These are phyloP conservation scores for Striga asiatica DNA, from an alignment of 257 asterid species.

Conservation along the genomic window DNA sequence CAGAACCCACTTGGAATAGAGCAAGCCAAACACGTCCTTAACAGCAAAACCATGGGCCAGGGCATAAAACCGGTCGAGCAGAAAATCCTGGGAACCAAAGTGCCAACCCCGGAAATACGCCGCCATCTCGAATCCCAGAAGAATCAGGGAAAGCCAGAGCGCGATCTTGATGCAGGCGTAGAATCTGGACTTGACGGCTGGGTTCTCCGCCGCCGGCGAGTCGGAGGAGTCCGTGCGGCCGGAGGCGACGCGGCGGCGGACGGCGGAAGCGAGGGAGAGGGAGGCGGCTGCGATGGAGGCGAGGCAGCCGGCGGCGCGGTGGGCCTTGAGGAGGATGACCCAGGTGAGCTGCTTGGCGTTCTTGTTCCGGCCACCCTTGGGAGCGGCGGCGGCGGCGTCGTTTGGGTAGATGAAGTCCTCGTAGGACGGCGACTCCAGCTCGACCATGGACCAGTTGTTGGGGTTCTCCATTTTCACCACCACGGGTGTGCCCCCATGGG, in stretches of 20 bases:
- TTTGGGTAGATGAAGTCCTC: too few species aligned
- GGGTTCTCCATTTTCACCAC: conserved; percentile 63
- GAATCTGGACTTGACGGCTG: too few species aligned
- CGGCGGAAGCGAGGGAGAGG: conserved; percentile 34
- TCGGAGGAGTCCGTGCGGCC: conserved; percentile 52
- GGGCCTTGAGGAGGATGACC: conserved; percentile 57
- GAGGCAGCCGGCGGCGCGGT: conserved; percentile 52
- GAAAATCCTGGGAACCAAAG: not conserved
- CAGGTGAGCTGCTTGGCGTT: conserved; percentile 61
- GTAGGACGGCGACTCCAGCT: conserved; percentile 59
- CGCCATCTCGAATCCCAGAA: conserved; percentile 35
- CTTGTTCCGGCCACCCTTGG: conserved; percentile 46
- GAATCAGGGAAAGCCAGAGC: conserved; percentile 21
- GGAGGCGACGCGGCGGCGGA: conserved; percentile 45
- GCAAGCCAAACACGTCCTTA: conserved; percentile 17
- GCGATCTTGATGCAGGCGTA: conserved; percentile 34
- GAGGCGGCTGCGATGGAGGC: conserved; percentile 41
- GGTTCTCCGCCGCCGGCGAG: conserved; percentile 23
- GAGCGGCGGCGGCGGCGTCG: conserved; percentile 60
- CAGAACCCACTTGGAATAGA: conserved; percentile 48
- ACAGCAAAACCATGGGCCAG: conserved; percentile 27
- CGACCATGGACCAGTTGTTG: conserved; percentile 46
- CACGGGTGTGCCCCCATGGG: conserved; percentile 43
- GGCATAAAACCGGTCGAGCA: conserved; percentile 30
- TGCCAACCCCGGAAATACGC: conserved; percentile 50